phyloP scores from a whole-genome alignment of 805 yeast species.

The Starmerella gropengiesseri region DNA sequence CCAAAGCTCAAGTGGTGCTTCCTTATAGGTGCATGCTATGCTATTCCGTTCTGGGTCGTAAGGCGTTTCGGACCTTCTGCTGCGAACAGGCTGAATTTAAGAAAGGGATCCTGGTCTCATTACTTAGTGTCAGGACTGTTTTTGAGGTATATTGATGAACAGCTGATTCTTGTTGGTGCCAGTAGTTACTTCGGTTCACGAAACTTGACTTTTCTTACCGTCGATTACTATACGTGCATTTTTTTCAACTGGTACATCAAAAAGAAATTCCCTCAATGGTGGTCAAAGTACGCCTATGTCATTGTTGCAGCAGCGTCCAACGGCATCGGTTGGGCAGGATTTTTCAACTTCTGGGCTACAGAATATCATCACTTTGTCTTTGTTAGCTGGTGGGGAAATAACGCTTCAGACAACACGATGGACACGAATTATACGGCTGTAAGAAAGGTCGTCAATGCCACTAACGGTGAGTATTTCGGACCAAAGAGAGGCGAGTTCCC shows the following conservation, averaged over 20 bases:
- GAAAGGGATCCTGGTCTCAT: constrained; percentile 14
- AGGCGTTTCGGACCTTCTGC: constrained; percentile 21
- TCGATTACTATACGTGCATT: constrained; percentile 34
- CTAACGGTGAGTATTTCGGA: constrained; percentile 27
- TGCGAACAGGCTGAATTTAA: constrained; percentile 11
- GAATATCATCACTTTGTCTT: constrained; percentile 37
- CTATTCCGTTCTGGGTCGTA: constrained; percentile 17
- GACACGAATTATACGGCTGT: not conserved
- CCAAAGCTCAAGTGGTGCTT: constrained; percentile 55
- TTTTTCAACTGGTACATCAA: constrained; percentile 37
- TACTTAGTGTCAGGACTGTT: constrained; percentile 28
- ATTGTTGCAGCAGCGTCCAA: constrained; percentile 40
- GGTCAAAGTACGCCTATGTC: constrained; percentile 43
- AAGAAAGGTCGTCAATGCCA: not conserved
- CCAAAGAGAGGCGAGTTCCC: constrained; percentile 24
- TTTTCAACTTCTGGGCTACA: constrained; percentile 37
- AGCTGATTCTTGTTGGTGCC: constrained; percentile 18
- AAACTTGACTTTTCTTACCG: constrained; percentile 36
- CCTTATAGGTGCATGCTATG: constrained; percentile 39
- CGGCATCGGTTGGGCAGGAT: constrained; percentile 41
- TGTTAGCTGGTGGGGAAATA: constrained; percentile 41
- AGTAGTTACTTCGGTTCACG: constrained; percentile 33
- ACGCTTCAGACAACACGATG: not conserved
- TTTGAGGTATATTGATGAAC: constrained; percentile 10
- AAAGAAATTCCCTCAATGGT: constrained; percentile 37